Evolutionary conservation across 2,329 filamentous ascomycete genomes (phyloP).

Genomic region (Aspergillus alliaceus): DNA sequence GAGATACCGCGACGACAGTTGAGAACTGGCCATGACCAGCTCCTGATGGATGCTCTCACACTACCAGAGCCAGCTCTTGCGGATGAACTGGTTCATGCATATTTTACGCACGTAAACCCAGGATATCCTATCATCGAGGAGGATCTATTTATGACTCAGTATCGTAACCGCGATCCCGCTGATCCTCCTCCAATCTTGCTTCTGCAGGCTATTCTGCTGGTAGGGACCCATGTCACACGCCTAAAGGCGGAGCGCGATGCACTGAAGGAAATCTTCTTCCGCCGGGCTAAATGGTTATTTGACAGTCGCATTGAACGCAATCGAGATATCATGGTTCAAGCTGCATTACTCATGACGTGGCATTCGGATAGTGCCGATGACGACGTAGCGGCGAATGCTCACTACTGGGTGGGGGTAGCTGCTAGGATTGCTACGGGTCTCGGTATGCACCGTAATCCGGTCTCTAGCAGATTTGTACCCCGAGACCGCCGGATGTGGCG

Average conservation of each 20-base stretch:
- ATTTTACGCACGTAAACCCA: constrained; percentile 53
- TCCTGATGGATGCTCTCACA: constrained; percentile 50
- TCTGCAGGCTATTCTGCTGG: constrained; percentile 53
- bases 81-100: constrained; percentile 52
- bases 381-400: constrained; percentile 55
- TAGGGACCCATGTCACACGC: constrained; percentile 52
- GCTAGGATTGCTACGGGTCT: constrained; percentile 54
- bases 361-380: constrained; percentile 55
- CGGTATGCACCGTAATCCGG: constrained; percentile 53
- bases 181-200: constrained; percentile 51
- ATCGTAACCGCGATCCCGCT: constrained; percentile 46
- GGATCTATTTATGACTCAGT: constrained; percentile 52
- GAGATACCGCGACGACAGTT: constrained; percentile 45
- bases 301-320: constrained; percentile 56
- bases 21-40: constrained; percentile 45
- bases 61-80: constrained; percentile 51
- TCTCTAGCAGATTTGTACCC: constrained; percentile 41
- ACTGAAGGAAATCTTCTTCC: constrained; percentile 52
- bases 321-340: constrained; percentile 55
- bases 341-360: constrained; percentile 57
- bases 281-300: constrained; percentile 54
- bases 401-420: constrained; percentile 55
- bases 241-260: constrained; percentile 43
- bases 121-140: constrained; percentile 56
- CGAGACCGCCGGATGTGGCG: constrained; percentile 46